These are phyloP conservation scores for Phytophthora litchii DNA, from an alignment of 352 stramenopile genomes.

Conservation along the genomic window DNA sequence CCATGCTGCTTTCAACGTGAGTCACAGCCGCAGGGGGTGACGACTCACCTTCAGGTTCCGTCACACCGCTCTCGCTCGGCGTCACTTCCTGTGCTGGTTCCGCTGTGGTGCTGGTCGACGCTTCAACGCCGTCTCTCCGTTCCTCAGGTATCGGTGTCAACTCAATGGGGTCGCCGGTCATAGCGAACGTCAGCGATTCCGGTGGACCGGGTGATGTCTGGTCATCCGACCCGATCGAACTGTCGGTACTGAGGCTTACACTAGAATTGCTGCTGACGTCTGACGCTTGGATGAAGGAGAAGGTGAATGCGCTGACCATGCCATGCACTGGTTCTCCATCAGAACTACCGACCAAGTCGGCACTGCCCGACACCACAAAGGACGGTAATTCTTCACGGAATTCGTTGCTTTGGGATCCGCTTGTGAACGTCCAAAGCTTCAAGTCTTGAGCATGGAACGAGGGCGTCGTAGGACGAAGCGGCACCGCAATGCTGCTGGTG, in stretches of 20 bases:
- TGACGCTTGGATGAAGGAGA: constrained; percentile 76
- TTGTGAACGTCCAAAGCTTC: constrained; percentile 20
- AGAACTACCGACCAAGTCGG: constrained; percentile 50
- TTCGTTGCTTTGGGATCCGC: constrained; percentile 36
- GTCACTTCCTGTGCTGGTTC: constrained; percentile 6
- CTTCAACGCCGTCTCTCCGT: constrained; percentile 13
- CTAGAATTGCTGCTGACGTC: constrained; percentile 41
- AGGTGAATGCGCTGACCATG: constrained; percentile 67
- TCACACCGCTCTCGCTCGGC: constrained; percentile 11
- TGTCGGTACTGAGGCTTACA: constrained; percentile 11
- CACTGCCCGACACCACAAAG: constrained; percentile 53
- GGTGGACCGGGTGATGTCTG: constrained; percentile 17
- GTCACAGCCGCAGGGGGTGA: constrained; percentile 5
- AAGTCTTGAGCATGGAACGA: constrained; percentile 32
- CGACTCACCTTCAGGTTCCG: constrained; percentile 25
- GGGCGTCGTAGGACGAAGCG: constrained; percentile 39
- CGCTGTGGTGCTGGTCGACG: constrained; percentile 5
- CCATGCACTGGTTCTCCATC: constrained; percentile 63
- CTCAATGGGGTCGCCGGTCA: constrained; percentile 29
- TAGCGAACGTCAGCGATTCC: constrained; percentile 29
- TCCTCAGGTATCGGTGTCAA: constrained; percentile 43
- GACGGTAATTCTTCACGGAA: constrained; percentile 45
- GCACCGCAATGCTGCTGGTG: constrained; percentile 9
- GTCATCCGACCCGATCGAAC: constrained; percentile 14
- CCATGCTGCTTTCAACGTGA: constrained; percentile 18